Evolutionary conservation across 2,329 filamentous ascomycete species (phyloP).

Genomic region (Raffaelea arxii): DNA sequence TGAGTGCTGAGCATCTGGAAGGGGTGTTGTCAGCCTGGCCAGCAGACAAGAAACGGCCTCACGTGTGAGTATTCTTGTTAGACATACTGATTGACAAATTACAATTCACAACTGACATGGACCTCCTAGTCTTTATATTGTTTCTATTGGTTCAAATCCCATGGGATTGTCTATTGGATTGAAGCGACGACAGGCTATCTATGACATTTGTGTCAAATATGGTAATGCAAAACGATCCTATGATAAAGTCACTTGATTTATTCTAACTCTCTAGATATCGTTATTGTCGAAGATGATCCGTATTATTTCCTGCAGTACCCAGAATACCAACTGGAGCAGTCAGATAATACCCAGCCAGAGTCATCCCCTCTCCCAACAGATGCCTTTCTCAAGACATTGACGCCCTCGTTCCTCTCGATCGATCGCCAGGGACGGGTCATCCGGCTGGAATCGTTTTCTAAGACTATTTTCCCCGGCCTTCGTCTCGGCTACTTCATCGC

Average conservation of each 20-base stretch:
- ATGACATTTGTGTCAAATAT: conserved; percentile 26
- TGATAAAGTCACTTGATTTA: too few species aligned
- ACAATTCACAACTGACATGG: too few species aligned
- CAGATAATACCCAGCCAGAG: neutral
- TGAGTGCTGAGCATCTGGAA: conserved; percentile 14
- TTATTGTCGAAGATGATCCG: conserved; percentile 61
- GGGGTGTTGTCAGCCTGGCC: conserved; percentile 16
- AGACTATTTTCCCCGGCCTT: conserved; percentile 57
- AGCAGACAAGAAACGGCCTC: neutral
- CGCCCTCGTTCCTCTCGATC: conserved; percentile 16
- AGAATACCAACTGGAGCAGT: conserved; percentile 1
- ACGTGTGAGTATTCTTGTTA: conserved; percentile 6
- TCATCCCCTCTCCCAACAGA: neutral
- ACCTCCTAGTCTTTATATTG: conserved; percentile 13
- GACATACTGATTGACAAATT: too few species aligned
- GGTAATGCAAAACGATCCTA: too few species aligned
- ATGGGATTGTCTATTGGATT: conserved; percentile 55
- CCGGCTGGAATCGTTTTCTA: conserved; percentile 62
- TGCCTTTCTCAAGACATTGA: conserved; percentile 12
- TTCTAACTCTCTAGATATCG: conserved; percentile 21
- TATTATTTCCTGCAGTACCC: conserved; percentile 20
- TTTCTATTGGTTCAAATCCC: conserved; percentile 56
- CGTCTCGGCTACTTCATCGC: conserved; percentile 55
- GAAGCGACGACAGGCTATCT: conserved; percentile 48
- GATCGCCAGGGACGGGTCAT: conserved; percentile 25